Percentiles rank a stretch among this genome's conserved stretches.
Evolutionary conservation across 2,329 filamentous ascomycete genomes (phyloP).

Genomic region (Colletotrichum phormii): DNA sequence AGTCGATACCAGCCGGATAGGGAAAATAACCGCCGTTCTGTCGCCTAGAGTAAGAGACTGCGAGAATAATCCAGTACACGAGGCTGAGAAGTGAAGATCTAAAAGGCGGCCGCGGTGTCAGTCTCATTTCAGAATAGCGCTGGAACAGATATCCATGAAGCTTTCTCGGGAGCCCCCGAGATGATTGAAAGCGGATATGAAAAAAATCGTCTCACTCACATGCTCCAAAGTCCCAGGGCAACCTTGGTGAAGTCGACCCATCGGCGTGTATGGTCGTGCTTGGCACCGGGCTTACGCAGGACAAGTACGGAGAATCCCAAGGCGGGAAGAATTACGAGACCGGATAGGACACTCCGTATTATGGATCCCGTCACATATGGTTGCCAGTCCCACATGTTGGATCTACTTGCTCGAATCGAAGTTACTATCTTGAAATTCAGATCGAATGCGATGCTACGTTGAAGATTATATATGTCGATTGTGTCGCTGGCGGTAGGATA

Average conservation of each 20-base stretch:
- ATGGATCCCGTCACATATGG: not conserved
- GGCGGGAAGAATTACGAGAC: not conserved
- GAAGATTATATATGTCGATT: not conserved
- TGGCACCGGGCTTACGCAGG: slow-evolving; percentile 5
- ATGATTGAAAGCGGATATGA: too few relatives aligned
- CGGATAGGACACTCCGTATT: not conserved
- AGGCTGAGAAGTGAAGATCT: not conserved
- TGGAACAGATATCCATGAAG: too few relatives aligned
- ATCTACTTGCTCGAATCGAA: not conserved
- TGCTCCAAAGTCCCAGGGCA: not conserved
- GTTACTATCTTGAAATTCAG: not conserved
- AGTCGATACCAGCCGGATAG: not conserved
- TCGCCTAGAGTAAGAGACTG: not conserved
- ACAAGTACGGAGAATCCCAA: not conserved
- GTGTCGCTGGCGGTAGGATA: not conserved
- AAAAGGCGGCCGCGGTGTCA: not conserved
- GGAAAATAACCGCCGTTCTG: not conserved
- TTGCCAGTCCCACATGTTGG: not conserved
- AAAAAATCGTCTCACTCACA: not conserved
- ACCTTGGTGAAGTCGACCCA: slow-evolving; percentile 13
- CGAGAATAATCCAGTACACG: not conserved
- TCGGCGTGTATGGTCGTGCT: slow-evolving; percentile 14
- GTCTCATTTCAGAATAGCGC: not conserved
- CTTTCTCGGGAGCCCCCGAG: too few relatives aligned
- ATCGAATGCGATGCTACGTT: not conserved